A percentile compares a stretch with the other conserved stretches of the same genome.
These are phyloP conservation scores for Pezicula carpinea DNA, from an alignment of 2,329 filamentous ascomycete genomes.

Conservation along the genomic window DNA sequence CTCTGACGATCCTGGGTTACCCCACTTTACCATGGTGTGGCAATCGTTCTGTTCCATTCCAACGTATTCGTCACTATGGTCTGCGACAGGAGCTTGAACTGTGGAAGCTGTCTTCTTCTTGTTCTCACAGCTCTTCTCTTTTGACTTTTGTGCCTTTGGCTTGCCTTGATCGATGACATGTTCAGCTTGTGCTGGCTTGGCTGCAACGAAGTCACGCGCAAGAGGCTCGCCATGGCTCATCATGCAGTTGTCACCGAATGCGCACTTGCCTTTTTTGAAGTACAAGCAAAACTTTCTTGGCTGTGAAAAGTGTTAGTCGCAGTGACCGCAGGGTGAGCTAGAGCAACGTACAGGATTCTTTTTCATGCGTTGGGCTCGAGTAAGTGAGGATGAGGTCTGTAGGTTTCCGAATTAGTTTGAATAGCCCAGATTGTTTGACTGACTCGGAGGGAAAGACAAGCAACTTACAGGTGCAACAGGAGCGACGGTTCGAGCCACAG, in stretches of 20 bases:
- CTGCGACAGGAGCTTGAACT: background rate
- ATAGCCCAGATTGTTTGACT: no score
- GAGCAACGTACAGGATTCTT: background rate
- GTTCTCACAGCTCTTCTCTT: no score
- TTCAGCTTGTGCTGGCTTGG: background rate
- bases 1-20: background rate
- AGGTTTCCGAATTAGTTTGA: no score
- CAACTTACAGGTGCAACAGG: no score
- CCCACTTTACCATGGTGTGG: background rate
- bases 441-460: no score
- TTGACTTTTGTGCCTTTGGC: no score
- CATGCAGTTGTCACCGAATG: background rate
- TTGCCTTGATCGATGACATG: no score
- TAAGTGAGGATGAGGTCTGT: no score
- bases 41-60: background rate
- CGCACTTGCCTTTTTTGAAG: background rate
- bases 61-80: background rate
- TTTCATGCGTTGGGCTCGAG: background rate
- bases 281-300: background rate
- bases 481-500: no score
- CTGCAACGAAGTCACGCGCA: background rate
- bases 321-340: background rate
- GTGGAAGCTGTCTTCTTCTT: no score
- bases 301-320: background rate
- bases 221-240: background rate